phyloP scores from a whole-genome alignment of 306 rosid genomes.

The Pueraria montana region DNA sequence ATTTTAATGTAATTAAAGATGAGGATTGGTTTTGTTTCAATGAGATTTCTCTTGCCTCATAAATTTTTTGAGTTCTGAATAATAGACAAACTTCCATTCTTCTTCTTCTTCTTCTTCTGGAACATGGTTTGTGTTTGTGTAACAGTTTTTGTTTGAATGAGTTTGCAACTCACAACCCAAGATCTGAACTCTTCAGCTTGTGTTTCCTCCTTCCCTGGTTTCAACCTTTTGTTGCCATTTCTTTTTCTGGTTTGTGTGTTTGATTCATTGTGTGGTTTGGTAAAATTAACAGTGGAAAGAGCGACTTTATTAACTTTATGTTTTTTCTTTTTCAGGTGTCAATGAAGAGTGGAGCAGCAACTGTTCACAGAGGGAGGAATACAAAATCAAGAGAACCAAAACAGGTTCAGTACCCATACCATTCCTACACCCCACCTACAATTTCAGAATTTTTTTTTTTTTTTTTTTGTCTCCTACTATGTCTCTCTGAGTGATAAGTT shows the following conservation, averaged over 20 bases:
- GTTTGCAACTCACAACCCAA: slow-evolving; percentile 51
- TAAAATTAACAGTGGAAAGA: slow-evolving; percentile 67
- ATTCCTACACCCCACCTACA: slow-evolving; percentile 56
- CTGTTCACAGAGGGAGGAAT: slow-evolving; percentile 80
- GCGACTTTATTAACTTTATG: slow-evolving; percentile 76
- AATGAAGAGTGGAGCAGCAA: slow-evolving; percentile 91
- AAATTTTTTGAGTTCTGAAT: slow-evolving; percentile 28
- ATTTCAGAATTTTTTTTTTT: slow-evolving; percentile 43
- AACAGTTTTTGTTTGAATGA: slow-evolving; percentile 41
- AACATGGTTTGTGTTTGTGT: slow-evolving; percentile 43
- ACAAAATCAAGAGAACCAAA: slow-evolving; percentile 91
- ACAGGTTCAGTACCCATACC: slow-evolving; percentile 82
- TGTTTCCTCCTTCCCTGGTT: slow-evolving; percentile 55
- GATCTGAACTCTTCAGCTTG: slow-evolving; percentile 66
- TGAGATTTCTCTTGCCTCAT: slow-evolving; percentile 36
- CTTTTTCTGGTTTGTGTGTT: slow-evolving; percentile 18
- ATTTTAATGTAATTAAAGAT: slow-evolving; percentile 49
- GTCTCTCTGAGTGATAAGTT: slow-evolving; percentile 33
- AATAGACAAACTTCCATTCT: slow-evolving; percentile 39
- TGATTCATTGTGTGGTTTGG: slow-evolving; percentile 53
- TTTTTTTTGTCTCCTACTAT: slow-evolving; percentile 28
- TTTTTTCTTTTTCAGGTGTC: slow-evolving; percentile 81
- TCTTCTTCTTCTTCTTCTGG: slow-evolving; percentile 38
- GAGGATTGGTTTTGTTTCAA: slow-evolving; percentile 33
- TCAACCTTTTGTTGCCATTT: slow-evolving; percentile 11